A percentile compares a stretch with the other conserved stretches of the same genome.
phyloP scores from a whole-genome alignment of 495 filamentous ascomycete species.

The Cercophora newfieldiana region DNA sequence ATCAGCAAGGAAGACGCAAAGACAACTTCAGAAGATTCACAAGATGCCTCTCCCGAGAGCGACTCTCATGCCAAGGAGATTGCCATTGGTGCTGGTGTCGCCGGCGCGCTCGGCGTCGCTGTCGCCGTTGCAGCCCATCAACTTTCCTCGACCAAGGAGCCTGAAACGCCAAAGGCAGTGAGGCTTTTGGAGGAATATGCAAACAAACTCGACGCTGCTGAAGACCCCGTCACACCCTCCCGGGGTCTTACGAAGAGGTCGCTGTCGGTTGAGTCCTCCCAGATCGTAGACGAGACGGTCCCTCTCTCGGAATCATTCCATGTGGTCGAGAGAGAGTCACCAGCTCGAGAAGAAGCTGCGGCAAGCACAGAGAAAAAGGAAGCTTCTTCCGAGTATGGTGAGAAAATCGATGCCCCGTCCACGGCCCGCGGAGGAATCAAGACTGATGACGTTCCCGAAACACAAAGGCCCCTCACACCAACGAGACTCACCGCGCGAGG shows the following conservation, averaged over 20 bases:
- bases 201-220: conserved; percentile 19
- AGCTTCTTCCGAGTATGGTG: conserved; percentile 37
- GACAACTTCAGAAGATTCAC: background rate
- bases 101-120: conserved; percentile 23
- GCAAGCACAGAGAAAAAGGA: conserved; percentile 24
- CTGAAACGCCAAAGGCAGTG: conserved; percentile 19
- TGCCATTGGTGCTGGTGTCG: conserved; percentile 30
- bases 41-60: background rate
- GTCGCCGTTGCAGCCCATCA: conserved; percentile 27
- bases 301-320: conserved; percentile 43
- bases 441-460: conserved; percentile 37
- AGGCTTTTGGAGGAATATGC: conserved; percentile 26
- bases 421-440: conserved; percentile 36
- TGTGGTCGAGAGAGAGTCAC: conserved; percentile 33
- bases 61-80: conserved; percentile 20
- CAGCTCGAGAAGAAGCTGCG: conserved; percentile 34
- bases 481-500: conserved; percentile 19
- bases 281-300: conserved; percentile 32
- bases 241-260: background rate
- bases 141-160: conserved; percentile 15
- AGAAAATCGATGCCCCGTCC: conserved; percentile 33
- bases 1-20: background rate
- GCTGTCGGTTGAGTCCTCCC: conserved; percentile 19
- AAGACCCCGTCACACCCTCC: background rate
- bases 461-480: conserved; percentile 28